Evolutionary conservation across 768 basidiomycete species (phyloP).

Genomic region (Russula ochroleuca): DNA sequence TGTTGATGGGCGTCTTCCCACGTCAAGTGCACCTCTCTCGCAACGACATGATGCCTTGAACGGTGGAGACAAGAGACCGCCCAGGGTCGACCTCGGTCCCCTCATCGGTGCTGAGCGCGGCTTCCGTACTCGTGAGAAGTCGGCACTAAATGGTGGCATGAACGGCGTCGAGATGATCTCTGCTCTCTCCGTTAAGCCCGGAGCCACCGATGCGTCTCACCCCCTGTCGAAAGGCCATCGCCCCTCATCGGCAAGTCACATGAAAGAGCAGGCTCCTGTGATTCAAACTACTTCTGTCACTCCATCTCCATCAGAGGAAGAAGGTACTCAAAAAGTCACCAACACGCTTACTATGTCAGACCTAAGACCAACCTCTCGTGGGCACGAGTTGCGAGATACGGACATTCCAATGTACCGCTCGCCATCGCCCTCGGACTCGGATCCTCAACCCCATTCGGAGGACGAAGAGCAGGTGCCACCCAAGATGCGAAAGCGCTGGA

Average conservation of each 20-base stretch:
- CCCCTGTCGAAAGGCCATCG: neutral
- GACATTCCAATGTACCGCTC: slow-evolving; percentile 21
- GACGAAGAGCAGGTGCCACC: slow-evolving; percentile 27
- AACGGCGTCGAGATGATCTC: slow-evolving; percentile 57
- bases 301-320: slow-evolving; percentile 32
- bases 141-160: slow-evolving; percentile 56
- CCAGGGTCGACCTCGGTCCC: slow-evolving; percentile 53
- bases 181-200: slow-evolving; percentile 8
- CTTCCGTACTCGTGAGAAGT: slow-evolving; percentile 55
- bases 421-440: slow-evolving; percentile 24
- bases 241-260: neutral
- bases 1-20: slow-evolving; percentile 43
- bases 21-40: slow-evolving; percentile 28
- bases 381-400: slow-evolving; percentile 8
- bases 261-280: neutral
- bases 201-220: slow-evolving; percentile 15
- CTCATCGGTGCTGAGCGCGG: slow-evolving; percentile 57
- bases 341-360: neutral
- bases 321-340: slow-evolving; percentile 13
- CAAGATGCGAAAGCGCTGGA: slow-evolving; percentile 29
- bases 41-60: slow-evolving; percentile 27
- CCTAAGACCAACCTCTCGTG: neutral
- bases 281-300: slow-evolving; percentile 16
- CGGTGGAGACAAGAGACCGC: slow-evolving; percentile 14
- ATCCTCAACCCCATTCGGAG: slow-evolving; percentile 12